phyloP scores from a whole-genome alignment of 1,139 yeast species.

The Yamadazyma membranifaciens region DNA sequence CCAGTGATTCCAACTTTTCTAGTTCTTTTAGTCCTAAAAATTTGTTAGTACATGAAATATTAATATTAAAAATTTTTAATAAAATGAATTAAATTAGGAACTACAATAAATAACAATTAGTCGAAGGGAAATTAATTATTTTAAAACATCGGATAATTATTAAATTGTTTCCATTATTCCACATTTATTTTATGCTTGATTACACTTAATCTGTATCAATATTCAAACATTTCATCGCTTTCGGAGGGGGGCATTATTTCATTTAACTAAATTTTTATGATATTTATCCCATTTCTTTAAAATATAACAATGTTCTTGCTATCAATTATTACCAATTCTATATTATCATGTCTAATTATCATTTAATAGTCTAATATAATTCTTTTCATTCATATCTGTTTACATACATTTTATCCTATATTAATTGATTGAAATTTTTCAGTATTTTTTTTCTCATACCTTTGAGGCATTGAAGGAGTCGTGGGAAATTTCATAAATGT shows the following conservation, averaged over 20 bases:
- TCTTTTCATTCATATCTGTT: neutral
- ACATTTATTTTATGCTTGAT: neutral
- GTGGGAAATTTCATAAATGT: conserved; percentile 1
- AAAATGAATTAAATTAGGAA: too few relatives aligned
- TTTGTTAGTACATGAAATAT: conserved; percentile 36
- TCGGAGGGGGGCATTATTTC: too few relatives aligned
- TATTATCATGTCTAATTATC: too few relatives aligned
- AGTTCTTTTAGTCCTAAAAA: conserved; percentile 94
- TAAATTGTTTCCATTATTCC: neutral
- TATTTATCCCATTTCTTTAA: too few relatives aligned
- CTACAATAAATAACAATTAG: too few relatives aligned
- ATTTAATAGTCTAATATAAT: neutral
- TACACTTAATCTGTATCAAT: neutral
- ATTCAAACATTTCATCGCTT: too few relatives aligned
- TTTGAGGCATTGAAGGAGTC: conserved; percentile 2
- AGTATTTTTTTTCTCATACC: conserved; percentile 6
- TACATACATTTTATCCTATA: conserved; percentile 9
- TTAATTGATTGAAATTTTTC: conserved; percentile 8
- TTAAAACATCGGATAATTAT: too few relatives aligned
- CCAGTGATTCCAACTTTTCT: conserved; percentile 99
- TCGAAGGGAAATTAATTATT: too few relatives aligned
- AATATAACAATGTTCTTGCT: too few relatives aligned
- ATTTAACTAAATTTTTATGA: too few relatives aligned
- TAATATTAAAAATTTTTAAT: too few relatives aligned
- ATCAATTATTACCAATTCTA: neutral